Evolutionary conservation across 495 filamentous ascomycete species (phyloP), one percentile per base, ranked within the genome.

Genomic region (Talaromyces adpressus): DNA sequence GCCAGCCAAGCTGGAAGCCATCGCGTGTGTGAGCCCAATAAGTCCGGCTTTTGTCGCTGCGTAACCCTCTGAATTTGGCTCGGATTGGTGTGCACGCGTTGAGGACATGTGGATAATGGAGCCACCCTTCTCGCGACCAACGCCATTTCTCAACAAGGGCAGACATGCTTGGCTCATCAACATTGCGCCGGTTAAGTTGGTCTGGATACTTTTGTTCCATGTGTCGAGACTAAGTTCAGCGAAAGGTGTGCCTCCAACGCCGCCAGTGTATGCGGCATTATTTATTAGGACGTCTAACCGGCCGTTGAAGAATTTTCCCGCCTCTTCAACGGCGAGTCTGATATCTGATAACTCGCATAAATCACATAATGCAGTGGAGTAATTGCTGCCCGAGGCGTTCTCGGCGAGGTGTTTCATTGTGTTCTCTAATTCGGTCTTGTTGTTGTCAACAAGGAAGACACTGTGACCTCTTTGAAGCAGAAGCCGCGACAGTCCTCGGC

Each of bases 141-240:
- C 57, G 2, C 58, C 39, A 8, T 49, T 52, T 39, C 70, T 70
- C 68, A 75, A 70, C 51, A 68, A 67, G 6, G 72, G 67, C 23
- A 75, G 62, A 54, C 71, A 74, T n/a, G 67, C 73, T 51, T 76
- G 73, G 56, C 64, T 67, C 64, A 76, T 67, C 14, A 69, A 68
- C 59, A 75, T 71, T n/a, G 73, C 65, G 30, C 57, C 68, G 4
- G 71, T 76, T 22, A 76, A 59, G 45, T 75, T 75, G 16, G 70
- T 75, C 52, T 75, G 73, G 16, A 76, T 67, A 64, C 70, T 74
- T 22, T 65, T 68, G 34, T 71, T 63, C 73, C 73, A 76, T 52
- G 71, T 57, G 2, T 68, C 66, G 29, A 71, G 62, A 16, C 67
- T 75, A 62, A 68, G 63, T 65, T 68, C 69, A 63, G 68, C 34